Base-by-base conservation (phyloP, 1,284 basidiomycete genomes). In the Omphalotus olearius region DNA sequence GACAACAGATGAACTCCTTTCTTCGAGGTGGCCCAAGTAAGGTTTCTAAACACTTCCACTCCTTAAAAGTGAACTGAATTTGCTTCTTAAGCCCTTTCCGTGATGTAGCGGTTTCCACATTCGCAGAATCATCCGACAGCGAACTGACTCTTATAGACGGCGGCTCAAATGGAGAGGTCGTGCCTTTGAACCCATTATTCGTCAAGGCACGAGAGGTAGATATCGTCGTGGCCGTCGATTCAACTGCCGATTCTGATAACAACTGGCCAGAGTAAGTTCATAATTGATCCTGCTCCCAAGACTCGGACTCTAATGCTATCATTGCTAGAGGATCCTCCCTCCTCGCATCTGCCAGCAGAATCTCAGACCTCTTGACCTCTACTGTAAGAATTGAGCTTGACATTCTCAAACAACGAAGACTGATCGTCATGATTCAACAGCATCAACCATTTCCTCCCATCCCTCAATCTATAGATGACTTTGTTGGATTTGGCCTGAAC, bases 181-280 rank as follows among this genome's bases (percentile, higher is more conserved):
- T 79, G n/a, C 77, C 80, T 0, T 47, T 82, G 11, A 74, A 78
- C 57, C 80, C 81, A 0, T 62, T 84, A 28, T 66, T 83, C 5
- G 76, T 80, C 43, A 69, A 73, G 46, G 74, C 74, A 1, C 69
- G 82, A 35, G 64, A 61, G 0, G 56, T 83, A 14, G 82, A 84
- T 57, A 63, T 73, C 3, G 71, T 84, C 50, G 53, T 84, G 26
- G 80, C 73, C 0, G 69, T 80, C 20, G 82, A 84, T 58, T 40
- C 40, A 14, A 50, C 40, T 14, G 73, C 66, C 17, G 72, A 73
- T 55, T 59, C 70, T 17, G 11, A 18, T n/a, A 50, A 11, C 37
- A 20, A n/a, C n/a, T 50, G 14, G 41, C 16, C 35, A 5, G 26
- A 43, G 48, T 33, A 6, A 36, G 35, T 44, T 16, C 17, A 37